Base-by-base conservation (phyloP, 371 early-diverging fungal species). In the Mortierella polycephala region DNA sequence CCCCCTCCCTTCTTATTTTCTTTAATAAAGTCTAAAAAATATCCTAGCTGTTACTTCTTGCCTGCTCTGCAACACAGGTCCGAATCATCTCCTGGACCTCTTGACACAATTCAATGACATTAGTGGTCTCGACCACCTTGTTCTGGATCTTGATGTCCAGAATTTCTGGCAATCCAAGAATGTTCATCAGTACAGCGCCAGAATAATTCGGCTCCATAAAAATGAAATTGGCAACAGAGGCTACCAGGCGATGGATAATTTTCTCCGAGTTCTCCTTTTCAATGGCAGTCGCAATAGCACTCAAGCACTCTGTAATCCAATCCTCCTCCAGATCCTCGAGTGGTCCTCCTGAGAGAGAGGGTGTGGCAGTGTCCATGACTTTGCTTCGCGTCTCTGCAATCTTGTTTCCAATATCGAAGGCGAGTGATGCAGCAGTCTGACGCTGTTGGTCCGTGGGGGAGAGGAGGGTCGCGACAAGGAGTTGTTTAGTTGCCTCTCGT, bases 361-460 rank as follows among this genome's bases (percentile, higher is more conserved):
- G 83, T 5, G 81, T 71, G 1, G 81, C 51, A n/a, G 84, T 82
- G 50, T 86, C 85, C 20, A 64, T 67, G 51, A 37, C 39, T 30
- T 56, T 52, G 49, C 57, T 53, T 42, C 83, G 56, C 5, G 63
- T 45, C 8, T 64, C 73, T 4, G 87, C 84, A 14, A 89, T 67
- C 45, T 82, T 81, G 46, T 84, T 84, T 0, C 88, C 82, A 72
- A 89, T 86, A 55, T 94, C 90, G 68, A 89, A 93, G 0, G 89
- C 92, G 37, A 93, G 74, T 1, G 91, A 85, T 0, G 92, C 89
- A 0, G 93, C 91, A 9, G 86, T 84, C 68, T 90, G 90, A 11
- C 91, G 84, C 0, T 92, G 86, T 20, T 84, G 74, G 5, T 71
- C 60, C n/a, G 91, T 88, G 9, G 83, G 41, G 0, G 88, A 85